A percentile compares a stretch with the other conserved stretches of the same genome.
phyloP scores from a whole-genome alignment of 345 rosid genomes.

The Angophora floribunda region DNA sequence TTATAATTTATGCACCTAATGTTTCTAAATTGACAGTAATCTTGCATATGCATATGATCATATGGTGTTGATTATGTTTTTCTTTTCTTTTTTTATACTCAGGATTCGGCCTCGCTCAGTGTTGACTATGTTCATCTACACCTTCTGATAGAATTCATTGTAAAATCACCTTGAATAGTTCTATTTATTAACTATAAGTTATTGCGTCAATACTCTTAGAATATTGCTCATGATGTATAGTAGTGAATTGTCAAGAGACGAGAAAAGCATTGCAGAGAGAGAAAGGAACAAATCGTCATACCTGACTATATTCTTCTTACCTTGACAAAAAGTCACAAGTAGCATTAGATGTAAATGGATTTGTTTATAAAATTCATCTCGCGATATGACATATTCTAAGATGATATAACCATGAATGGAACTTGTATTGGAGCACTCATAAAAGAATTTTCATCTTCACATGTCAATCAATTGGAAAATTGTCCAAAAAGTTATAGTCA shows the following conservation, averaged over 20 bases:
- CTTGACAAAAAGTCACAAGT: not conserved
- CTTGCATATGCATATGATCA: not conserved
- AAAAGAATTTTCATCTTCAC: not conserved
- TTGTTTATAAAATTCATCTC: not conserved
- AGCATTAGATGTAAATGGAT: not conserved
- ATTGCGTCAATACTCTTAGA: not conserved
- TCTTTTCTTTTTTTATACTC: too few relatives aligned
- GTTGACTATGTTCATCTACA: not conserved
- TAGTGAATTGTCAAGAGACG: not conserved
- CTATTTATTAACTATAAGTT: too few relatives aligned
- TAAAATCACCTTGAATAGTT: too few relatives aligned
- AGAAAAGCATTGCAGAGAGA: not conserved
- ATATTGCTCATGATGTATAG: too few relatives aligned
- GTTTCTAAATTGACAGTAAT: not conserved
- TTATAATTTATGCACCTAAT: not conserved
- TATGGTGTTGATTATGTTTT: too few relatives aligned
- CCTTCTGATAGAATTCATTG: not conserved
- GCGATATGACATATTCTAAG: not conserved
- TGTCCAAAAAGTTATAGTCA: too few relatives aligned
- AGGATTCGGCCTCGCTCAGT: too few relatives aligned
- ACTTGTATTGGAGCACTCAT: not conserved
- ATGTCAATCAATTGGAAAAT: too few relatives aligned
- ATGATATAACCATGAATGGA: not conserved
- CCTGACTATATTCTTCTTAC: not conserved
- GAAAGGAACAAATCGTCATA: not conserved